Evolutionary conservation across 2,329 filamentous ascomycete genomes (phyloP), one percentile per base, ranked within the genome.

Genomic region (Alternaria sp.): DNA sequence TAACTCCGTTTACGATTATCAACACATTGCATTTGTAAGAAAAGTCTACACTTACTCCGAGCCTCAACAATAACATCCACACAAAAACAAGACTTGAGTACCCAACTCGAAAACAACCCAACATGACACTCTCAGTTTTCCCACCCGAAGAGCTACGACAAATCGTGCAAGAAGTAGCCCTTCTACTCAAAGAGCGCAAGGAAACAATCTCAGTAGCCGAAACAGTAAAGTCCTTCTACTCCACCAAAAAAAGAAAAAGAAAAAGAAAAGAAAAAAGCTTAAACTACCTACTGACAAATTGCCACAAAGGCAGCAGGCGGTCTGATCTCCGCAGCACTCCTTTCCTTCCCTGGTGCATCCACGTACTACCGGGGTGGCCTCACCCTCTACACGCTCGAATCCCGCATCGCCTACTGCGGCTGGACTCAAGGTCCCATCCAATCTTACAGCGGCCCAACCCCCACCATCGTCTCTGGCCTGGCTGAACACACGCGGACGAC

Each of bases 201-300:
- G 83, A 88, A 69, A 87, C 82, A 33, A 80, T 89, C 62, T 84
- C 82, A 57, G 83, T 89, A 36, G 86, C 85, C 52, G 87, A 89
- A 73, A 89, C 86, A 21, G 83, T 84, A 77, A 48, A 72, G 26
- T 13, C 9, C 39, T 50, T 48, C 49, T 13, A 14, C 31, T 40
- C 39, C 24, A 37, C 26, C 17, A 17, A 17, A 17, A 17, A 17
- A 17, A 17, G 17, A 17, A 17, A 17, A 17, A 17, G 17, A 17
- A 2, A 17, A 17, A n/a, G n/a, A n/a, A 17, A 17, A 17, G 17
- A 17, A 17, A 28, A 28, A 10, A 24, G 2, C 17, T 10, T 36
- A 13, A 21, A 36, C 21, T 21, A 26, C 4, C 51, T 54, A 37
- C 65, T 45, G n/a, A 34, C n/a, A 21, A 9, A n/a, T 26, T 24